A percentile compares a stretch with the other conserved stretches of the same genome.
Conservation (phyloP, 1,284 basidiomycete species). For the Farysia itapuensis region DNA sequence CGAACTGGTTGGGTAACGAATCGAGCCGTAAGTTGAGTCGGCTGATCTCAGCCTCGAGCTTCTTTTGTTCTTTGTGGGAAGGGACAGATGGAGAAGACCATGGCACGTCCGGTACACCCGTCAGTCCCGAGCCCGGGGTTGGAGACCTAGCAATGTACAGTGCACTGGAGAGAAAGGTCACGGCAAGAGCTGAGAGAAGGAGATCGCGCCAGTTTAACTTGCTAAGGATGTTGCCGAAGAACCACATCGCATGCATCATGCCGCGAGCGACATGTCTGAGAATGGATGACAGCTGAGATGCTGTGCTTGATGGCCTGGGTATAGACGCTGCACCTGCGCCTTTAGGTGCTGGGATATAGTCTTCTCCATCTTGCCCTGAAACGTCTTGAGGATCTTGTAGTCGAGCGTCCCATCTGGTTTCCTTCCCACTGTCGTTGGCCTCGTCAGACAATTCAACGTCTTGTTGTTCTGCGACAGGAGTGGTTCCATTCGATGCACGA, state of each 20-base stretch:
- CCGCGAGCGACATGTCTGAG: background rate
- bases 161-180: background rate
- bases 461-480: background rate
- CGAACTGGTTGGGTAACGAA: constrained; percentile 14
- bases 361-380: background rate
- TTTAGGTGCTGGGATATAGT: background rate
- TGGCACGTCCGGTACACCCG: background rate
- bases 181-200: background rate
- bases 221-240: background rate
- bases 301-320: background rate
- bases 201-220: background rate
- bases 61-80: constrained; percentile 15
- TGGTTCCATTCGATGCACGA: constrained; percentile 5
- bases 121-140: background rate
- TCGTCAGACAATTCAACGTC: constrained; percentile 7
- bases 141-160: background rate
- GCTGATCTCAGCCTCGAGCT: constrained; percentile 13
- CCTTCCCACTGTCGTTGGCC: constrained; percentile 23
- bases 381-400: constrained; percentile 4
- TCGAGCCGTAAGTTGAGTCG: constrained; percentile 16
- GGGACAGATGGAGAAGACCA: background rate
- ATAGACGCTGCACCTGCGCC: background rate
- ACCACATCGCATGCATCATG: background rate
- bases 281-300: background rate
- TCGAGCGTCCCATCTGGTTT: constrained; percentile 23